A percentile compares a stretch with the other conserved stretches of the same genome.
Evolutionary conservation across 495 filamentous ascomycete genomes (phyloP).

Genomic region (Pseudevernia furfuracea): DNA sequence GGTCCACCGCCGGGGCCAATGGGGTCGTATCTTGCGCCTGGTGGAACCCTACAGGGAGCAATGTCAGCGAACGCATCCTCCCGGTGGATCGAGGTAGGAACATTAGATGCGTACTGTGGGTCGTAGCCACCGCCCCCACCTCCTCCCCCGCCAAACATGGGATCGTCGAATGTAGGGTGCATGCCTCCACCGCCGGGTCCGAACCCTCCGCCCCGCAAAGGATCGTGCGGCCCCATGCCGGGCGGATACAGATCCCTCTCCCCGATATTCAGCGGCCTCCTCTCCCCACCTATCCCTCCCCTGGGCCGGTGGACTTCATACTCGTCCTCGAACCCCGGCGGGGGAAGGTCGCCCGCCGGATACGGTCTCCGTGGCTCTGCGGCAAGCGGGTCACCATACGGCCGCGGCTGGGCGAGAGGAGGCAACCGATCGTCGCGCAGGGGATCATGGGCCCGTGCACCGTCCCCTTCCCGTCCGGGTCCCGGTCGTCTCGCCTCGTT

Average conservation of each 20-base stretch:
- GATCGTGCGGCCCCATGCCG: constrained; percentile 79
- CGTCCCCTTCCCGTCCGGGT: constrained; percentile 28
- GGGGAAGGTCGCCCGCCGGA: constrained; percentile 70
- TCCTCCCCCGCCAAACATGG: constrained; percentile 65
- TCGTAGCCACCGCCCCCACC: constrained; percentile 28
- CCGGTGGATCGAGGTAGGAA: not conserved
- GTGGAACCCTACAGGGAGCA: constrained; percentile 39
- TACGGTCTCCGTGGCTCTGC: constrained; percentile 52
- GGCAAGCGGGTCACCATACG: constrained; percentile 61
- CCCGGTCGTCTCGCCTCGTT: constrained; percentile 23
- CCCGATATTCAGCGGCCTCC: constrained; percentile 60
- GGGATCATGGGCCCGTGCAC: constrained; percentile 40
- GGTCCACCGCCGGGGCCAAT: constrained; percentile 62
- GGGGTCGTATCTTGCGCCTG: constrained; percentile 70
- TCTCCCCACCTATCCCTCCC: constrained; percentile 41
- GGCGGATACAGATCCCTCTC: constrained; percentile 81
- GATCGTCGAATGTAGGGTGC: constrained; percentile 94
- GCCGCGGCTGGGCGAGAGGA: constrained; percentile 55
- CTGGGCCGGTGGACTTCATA: constrained; percentile 71
- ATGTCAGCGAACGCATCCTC: not conserved
- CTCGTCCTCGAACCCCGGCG: constrained; percentile 91
- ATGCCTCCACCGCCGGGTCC: constrained; percentile 65
- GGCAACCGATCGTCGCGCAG: constrained; percentile 46
- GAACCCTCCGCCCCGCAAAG: constrained; percentile 56
- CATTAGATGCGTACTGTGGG: constrained; percentile 6